Conservation (phyloP, 1,284 basidiomycete genomes). For the Xanthoconium separans region DNA sequence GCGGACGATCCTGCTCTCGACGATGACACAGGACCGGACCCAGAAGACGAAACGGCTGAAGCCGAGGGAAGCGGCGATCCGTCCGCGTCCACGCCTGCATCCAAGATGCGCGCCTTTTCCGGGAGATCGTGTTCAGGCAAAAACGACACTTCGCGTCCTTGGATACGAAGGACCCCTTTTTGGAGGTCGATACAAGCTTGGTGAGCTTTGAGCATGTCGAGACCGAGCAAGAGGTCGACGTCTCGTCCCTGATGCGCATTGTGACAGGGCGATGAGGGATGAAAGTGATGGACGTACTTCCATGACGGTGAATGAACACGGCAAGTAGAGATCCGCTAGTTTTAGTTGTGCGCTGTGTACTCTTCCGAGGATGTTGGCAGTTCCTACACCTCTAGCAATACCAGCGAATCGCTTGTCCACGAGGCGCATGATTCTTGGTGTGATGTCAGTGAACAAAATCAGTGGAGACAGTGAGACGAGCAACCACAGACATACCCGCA, state of each 20-base stretch:
- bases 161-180: conserved; percentile 86
- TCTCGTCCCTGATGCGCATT: conserved; percentile 63
- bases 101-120: conserved; percentile 60
- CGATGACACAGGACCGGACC: conserved; percentile 14
- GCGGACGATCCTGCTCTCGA: conserved; percentile 3
- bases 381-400: conserved; percentile 94
- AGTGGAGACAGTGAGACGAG: neutral
- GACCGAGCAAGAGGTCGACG: conserved; percentile 91
- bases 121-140: conserved; percentile 94
- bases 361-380: conserved; percentile 91
- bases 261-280: neutral
- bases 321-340: conserved; percentile 78
- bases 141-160: conserved; percentile 84
- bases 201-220: conserved; percentile 98
- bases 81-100: conserved; percentile 29
- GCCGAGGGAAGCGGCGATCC: conserved; percentile 15
- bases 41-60: conserved; percentile 7
- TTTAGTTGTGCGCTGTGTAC: conserved; percentile 94
- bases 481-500: conserved; percentile 66
- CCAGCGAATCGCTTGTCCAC: conserved; percentile 88
- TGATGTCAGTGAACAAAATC: neutral
- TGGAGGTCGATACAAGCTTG: conserved; percentile 94
- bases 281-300: conserved; percentile 53
- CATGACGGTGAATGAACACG: conserved; percentile 95
- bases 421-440: conserved; percentile 82